Percentiles rank a stretch among this genome's conserved stretches.
Conservation (phyloP, 2,329 filamentous ascomycete genomes). For the Pseudocercospora macadamiae region DNA sequence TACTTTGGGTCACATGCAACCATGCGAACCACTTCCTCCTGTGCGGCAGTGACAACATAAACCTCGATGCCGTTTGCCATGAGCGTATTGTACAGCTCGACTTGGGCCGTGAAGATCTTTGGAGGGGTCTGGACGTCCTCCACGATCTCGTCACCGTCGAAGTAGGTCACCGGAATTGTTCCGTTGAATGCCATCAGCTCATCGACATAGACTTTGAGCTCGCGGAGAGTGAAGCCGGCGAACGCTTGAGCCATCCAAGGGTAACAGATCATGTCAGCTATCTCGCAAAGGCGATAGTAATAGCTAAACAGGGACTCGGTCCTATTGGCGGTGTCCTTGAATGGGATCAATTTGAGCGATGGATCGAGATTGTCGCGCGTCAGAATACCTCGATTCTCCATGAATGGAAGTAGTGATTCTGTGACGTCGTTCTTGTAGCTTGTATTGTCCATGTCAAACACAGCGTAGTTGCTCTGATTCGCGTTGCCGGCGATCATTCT, state of each 20-base stretch:
- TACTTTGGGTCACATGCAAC: constrained; percentile 51
- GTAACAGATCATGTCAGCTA: constrained; percentile 49
- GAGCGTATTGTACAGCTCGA: constrained; percentile 50
- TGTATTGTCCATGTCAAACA: constrained; percentile 52
- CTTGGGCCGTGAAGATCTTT: constrained; percentile 45
- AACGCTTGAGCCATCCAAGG: constrained; percentile 50
- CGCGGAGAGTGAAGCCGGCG: constrained; percentile 47
- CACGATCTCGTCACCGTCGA: constrained; percentile 38
- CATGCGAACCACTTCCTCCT: constrained; percentile 53
- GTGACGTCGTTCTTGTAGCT: constrained; percentile 49
- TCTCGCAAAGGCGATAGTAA: constrained; percentile 49
- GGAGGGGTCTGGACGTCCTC: constrained; percentile 40
- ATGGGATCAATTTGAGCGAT: constrained; percentile 46
- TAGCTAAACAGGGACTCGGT: constrained; percentile 52
- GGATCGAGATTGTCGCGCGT: constrained; percentile 48
- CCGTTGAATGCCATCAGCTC: constrained; percentile 50
- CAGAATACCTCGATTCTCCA: constrained; percentile 48
- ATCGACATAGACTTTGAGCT: constrained; percentile 53
- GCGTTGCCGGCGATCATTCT: constrained; percentile 26
- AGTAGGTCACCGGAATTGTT: constrained; percentile 44
- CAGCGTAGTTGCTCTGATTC: constrained; percentile 28
- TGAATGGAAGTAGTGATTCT: constrained; percentile 49
- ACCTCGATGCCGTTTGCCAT: constrained; percentile 50
- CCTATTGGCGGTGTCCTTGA: constrained; percentile 45
- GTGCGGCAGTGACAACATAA: constrained; percentile 48